phyloP scores from a whole-genome alignment of 2,329 filamentous ascomycete species.

The Fusarium dlaminii region DNA sequence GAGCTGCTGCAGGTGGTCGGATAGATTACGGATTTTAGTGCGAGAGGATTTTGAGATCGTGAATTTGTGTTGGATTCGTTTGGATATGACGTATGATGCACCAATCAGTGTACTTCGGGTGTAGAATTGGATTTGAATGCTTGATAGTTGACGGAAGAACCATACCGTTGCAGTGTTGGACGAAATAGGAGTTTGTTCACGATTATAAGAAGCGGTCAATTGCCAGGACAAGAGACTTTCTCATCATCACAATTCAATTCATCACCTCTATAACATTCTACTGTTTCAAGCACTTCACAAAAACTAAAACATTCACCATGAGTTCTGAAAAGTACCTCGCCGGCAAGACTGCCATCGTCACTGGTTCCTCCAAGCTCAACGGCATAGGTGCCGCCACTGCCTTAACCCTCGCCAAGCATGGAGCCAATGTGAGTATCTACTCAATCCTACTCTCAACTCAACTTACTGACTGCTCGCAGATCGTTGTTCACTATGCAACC shows the following conservation, averaged over 20 bases:
- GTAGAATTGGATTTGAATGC: not conserved
- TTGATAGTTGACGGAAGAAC: not conserved
- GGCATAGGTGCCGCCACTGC: conserved; percentile 5
- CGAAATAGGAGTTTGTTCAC: not conserved
- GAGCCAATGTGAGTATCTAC: not conserved
- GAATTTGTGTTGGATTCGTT: not conserved
- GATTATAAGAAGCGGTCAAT: not conserved
- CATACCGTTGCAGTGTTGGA: not conserved
- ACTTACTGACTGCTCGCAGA: rapidly evolving
- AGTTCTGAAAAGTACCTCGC: conserved; percentile 35
- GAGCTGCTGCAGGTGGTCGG: not conserved
- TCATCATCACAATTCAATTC: not conserved
- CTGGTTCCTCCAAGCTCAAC: conserved; percentile 25
- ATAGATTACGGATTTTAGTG: not conserved
- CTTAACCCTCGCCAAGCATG: not conserved
- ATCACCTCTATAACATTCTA: not conserved
- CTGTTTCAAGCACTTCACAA: not conserved
- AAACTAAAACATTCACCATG: not conserved
- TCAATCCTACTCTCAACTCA: rapidly evolving
- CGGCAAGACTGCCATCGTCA: conserved; percentile 41
- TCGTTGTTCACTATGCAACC: conserved; percentile 5
- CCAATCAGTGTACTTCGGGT: not conserved
- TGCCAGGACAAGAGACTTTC: not conserved
- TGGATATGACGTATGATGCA: not conserved
- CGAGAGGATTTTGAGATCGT: not conserved